phyloP scores from a whole-genome alignment of 1,284 basidiomycete genomes.

The Trichosporon asahii region DNA sequence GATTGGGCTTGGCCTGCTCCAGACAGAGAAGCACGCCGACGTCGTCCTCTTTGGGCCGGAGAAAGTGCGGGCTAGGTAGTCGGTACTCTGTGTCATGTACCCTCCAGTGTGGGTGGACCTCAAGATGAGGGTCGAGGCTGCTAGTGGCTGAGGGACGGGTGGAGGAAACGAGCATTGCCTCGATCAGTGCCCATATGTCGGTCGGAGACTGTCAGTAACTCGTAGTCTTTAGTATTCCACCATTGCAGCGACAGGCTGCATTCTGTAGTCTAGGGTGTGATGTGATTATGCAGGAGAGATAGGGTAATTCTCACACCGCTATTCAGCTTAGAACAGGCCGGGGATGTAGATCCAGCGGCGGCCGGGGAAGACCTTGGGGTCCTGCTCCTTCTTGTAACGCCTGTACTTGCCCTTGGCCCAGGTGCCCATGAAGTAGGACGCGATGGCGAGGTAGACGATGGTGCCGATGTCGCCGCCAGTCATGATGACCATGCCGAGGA shows the following conservation, averaged over 20 bases:
- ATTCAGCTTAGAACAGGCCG: conserved; percentile 27
- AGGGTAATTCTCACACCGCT: background rate
- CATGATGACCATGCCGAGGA: conserved; percentile 71
- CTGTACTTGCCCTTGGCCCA: conserved; percentile 94
- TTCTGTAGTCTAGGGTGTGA: background rate
- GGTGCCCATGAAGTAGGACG: conserved; percentile 68
- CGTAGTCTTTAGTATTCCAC: too few relatives aligned
- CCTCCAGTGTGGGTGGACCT: too few relatives aligned
- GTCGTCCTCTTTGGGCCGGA: too few relatives aligned
- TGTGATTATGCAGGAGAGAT: background rate
- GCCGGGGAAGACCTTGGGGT: conserved; percentile 58
- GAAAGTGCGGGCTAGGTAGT: too few relatives aligned
- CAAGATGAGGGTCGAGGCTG: too few relatives aligned
- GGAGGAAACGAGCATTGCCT: too few relatives aligned
- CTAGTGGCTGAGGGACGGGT: too few relatives aligned
- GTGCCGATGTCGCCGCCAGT: conserved; percentile 68
- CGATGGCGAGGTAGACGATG: conserved; percentile 67
- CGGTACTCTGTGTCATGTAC: too few relatives aligned
- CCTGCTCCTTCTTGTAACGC: conserved; percentile 90
- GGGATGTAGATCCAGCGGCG: conserved; percentile 47
- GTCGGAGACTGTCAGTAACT: too few relatives aligned
- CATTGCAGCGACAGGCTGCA: background rate
- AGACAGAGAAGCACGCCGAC: too few relatives aligned
- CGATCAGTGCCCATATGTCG: too few relatives aligned
- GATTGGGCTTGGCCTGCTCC: too few relatives aligned